These are phyloP conservation scores for Euphorbia celastroides DNA, from an alignment of 441 rosid genomes.

Conservation along the genomic window DNA sequence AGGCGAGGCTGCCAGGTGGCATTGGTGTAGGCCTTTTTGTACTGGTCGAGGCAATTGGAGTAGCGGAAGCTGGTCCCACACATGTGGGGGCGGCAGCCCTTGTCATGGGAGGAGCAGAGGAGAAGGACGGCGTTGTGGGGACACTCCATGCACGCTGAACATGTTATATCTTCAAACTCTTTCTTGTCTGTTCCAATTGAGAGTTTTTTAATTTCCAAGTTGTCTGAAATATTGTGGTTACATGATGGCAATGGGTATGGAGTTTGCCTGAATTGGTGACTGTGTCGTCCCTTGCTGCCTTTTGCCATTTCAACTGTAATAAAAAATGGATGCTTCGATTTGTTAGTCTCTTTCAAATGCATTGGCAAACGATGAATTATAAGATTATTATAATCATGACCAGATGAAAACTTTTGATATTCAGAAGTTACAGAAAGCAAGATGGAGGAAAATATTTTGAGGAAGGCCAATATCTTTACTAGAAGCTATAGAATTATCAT, in stretches of 20 bases:
- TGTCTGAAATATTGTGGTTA: constrained; percentile 30
- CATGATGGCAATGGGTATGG: constrained; percentile 50
- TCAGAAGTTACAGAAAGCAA: neutral
- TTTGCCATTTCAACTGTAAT: constrained; percentile 54
- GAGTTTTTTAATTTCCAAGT: constrained; percentile 37
- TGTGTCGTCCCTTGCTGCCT: constrained; percentile 53
- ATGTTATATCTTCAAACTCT: constrained; percentile 82
- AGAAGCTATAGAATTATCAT: neutral
- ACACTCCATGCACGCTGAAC: constrained; percentile 96
- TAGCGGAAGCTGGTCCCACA: constrained; percentile 95
- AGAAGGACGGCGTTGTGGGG: constrained; percentile 98
- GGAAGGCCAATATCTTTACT: neutral
- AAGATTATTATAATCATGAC: neutral
- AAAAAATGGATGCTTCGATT: constrained; percentile 11
- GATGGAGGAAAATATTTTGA: neutral
- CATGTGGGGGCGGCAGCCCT: constrained; percentile 97
- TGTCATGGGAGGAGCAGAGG: constrained; percentile 93
- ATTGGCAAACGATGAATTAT: too few relatives aligned
- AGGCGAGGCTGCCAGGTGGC: constrained; percentile 51
- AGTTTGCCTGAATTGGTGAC: constrained; percentile 44
- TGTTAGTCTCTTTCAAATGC: neutral
- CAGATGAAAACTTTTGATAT: neutral
- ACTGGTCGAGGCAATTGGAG: constrained; percentile 92
- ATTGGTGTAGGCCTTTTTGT: constrained; percentile 80
- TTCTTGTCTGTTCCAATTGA: constrained; percentile 48